A percentile compares a stretch with the other conserved stretches of the same genome.
phyloP scores from a whole-genome alignment of 768 basidiomycete genomes.

The Trametes sanguinea region DNA sequence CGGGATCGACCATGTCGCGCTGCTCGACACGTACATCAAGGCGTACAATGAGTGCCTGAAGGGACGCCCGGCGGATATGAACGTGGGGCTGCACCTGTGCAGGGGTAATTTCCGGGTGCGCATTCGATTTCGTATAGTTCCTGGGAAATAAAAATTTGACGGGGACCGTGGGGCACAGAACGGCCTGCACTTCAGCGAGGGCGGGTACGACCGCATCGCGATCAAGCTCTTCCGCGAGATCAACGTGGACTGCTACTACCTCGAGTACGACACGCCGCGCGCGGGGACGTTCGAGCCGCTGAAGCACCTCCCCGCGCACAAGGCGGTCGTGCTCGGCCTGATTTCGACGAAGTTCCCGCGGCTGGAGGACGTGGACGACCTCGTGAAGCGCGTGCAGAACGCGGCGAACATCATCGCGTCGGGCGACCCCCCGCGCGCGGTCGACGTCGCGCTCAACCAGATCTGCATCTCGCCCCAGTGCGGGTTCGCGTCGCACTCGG shows the following conservation, averaged over 20 bases:
- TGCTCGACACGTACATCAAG: conserved; percentile 66
- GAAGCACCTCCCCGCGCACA: conserved; percentile 48
- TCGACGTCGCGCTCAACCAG: conserved; percentile 44
- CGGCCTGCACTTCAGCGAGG: conserved; percentile 59
- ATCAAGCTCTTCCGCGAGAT: conserved; percentile 58
- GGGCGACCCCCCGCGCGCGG: conserved; percentile 38
- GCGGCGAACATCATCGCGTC: conserved; percentile 47
- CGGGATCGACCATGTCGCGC: conserved; percentile 59
- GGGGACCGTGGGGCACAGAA: conserved; percentile 21
- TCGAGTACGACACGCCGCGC: conserved; percentile 68
- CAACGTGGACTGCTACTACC: conserved; percentile 55
- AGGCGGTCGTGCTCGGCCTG: conserved; percentile 44
- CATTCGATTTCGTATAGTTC: neutral
- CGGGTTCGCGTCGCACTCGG: conserved; percentile 50
- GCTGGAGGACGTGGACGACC: conserved; percentile 45
- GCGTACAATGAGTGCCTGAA: conserved; percentile 60
- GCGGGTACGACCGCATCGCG: conserved; percentile 58
- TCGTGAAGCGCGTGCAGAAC: conserved; percentile 43
- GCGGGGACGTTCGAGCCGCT: conserved; percentile 63
- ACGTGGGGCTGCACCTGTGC: conserved; percentile 61
- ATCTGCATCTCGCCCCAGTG: conserved; percentile 53
- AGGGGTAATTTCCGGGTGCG: conserved; percentile 41
- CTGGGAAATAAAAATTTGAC: neutral
- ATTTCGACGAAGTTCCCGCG: conserved; percentile 46
- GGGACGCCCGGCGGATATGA: conserved; percentile 55